Evolutionary conservation across 2,329 filamentous ascomycete species (phyloP), one percentile per base, ranked within the genome.

Genomic region (Fusarium tanahbumbuense): DNA sequence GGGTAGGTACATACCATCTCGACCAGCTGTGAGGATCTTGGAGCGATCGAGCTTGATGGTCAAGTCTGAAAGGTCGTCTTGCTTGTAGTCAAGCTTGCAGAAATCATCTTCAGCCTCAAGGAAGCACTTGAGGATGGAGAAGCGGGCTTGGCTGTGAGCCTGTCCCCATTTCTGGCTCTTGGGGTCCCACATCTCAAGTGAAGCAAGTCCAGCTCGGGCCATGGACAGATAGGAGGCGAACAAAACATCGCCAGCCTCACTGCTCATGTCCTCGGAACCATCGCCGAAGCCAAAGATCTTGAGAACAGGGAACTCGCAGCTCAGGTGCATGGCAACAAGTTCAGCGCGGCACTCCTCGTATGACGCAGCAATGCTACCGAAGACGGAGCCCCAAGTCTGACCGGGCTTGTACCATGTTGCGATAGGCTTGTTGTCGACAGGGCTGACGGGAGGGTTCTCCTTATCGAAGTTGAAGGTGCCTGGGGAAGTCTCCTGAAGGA

Each of bases 321-420:
- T 89, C 57, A 98, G 85, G 44, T 90, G 91, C 94, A 98, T 97
- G 54, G 94, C 95, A 13, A 98, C 94, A 75, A 94, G 92, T 79
- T 98, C 95, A 7, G 95, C 95, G 58, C 95, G 90, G 79, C 95
- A 98, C 81, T 98, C 95, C 81, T 98, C 95, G 76, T 97, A 98
- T 18, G 91, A 93, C 6, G 92, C 93, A 40, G 94, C 93, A 69
- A 97, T 89, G 65, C 92, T 89, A 27, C 94, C 94, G 76, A 98
- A 98, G 0, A 97, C 93, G 8, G 91, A 93, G 59, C 93, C 92
- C 94, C 94, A 98, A 0, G 95, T 98, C 81, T 98, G 93, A 5
- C 94, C 94, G 4, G 93, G 93, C 81, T 96, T 97, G 84, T 98
- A 98, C 90, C 92, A 98, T 2, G 91, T 93, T 4, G 87, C 88